phyloP scores from a whole-genome alignment of 2,329 filamentous ascomycete genomes.

The Sporothrix brasiliensis region DNA sequence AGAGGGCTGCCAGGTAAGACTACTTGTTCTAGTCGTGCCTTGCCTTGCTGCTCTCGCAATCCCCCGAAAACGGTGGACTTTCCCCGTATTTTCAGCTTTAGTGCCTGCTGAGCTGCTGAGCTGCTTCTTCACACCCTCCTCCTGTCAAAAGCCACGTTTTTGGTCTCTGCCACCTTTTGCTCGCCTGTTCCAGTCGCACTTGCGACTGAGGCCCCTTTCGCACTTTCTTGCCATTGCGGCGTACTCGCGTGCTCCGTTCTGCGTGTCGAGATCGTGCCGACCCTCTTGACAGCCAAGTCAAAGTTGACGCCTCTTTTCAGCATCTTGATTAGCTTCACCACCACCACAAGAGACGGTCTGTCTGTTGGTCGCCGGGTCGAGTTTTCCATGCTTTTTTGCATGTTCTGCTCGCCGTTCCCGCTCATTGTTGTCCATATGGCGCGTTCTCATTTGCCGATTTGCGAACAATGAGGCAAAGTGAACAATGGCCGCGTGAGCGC shows the following conservation, averaged over 20 bases:
- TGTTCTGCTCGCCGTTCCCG: not conserved
- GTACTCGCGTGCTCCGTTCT: too few species aligned
- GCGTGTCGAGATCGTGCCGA: not conserved
- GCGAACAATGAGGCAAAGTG: not conserved
- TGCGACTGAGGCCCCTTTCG: too few species aligned
- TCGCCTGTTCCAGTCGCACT: not conserved
- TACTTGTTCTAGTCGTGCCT: not conserved
- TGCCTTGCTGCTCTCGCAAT: not conserved
- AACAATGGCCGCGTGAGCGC: slow-evolving; percentile 11
- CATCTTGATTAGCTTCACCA: too few species aligned
- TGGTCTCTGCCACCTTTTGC: not conserved
- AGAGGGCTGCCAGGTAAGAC: not conserved
- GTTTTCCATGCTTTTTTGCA: not conserved
- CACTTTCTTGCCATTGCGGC: too few species aligned
- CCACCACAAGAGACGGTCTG: not conserved
- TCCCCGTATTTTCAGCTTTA: slow-evolving; percentile 10
- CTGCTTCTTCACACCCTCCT: too few species aligned
- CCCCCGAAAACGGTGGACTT: slow-evolving; percentile 7
- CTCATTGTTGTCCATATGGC: slow-evolving; percentile 15
- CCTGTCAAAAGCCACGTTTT: slow-evolving; percentile 26
- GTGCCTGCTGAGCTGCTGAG: not conserved
- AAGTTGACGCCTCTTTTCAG: not conserved
- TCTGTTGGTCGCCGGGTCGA: not conserved
- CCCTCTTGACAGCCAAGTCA: not conserved
- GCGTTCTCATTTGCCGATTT: slow-evolving; percentile 16